phyloP scores from a whole-genome alignment of 106 monocot genomes.

The Apostasia ramifera region DNA sequence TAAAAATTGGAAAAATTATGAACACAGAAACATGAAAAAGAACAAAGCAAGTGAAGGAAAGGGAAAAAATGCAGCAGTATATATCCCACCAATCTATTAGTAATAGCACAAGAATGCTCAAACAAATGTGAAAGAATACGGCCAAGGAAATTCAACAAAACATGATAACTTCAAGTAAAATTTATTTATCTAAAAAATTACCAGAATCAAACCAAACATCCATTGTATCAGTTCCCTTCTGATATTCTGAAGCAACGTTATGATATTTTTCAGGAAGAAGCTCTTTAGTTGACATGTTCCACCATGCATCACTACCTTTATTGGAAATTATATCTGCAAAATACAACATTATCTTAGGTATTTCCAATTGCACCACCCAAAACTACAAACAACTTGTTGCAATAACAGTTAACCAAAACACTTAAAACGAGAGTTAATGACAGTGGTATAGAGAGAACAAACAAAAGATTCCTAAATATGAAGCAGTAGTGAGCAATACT shows the following conservation, averaged over 20 bases:
- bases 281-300: conserved; percentile 86
- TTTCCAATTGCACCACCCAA: too few species aligned
- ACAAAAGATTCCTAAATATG: too few species aligned
- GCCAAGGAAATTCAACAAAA: too few species aligned
- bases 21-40: too few species aligned
- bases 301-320: conserved; percentile 98
- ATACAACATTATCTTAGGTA: neutral
- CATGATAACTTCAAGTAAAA: too few species aligned
- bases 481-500: too few species aligned
- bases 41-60: too few species aligned
- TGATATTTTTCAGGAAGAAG: conserved; percentile 92
- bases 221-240: conserved; percentile 97
- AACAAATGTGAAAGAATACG: neutral
- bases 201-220: conserved; percentile 99
- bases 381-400: neutral
- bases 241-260: conserved; percentile 61
- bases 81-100: too few species aligned
- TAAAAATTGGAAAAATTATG: too few species aligned
- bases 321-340: conserved; percentile 61
- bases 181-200: conserved; percentile 7
- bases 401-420: neutral
- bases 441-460: too few species aligned
- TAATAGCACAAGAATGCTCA: too few species aligned
- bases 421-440: neutral
- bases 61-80: too few species aligned